A percentile compares a stretch with the other conserved stretches of the same genome.
Conservation (phyloP, 2,329 filamentous ascomycete genomes). For the Corinectria fuckeliana region DNA sequence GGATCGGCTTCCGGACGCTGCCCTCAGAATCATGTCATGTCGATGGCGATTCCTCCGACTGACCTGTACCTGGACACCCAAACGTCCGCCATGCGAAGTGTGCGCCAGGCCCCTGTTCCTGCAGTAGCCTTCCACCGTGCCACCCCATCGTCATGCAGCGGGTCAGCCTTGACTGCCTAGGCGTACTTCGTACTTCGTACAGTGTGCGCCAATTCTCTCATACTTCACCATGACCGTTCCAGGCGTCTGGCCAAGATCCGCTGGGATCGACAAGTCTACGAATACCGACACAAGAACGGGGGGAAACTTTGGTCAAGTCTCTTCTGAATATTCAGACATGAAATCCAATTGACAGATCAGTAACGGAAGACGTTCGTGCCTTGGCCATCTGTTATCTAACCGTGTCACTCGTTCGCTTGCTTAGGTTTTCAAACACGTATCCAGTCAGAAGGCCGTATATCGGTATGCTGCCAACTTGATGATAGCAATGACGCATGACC, state of each 20-base stretch:
- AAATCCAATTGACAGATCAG: neutral
- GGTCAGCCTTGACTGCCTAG: conserved; percentile 21
- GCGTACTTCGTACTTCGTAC: conserved; percentile 21
- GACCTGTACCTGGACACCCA: conserved; percentile 16
- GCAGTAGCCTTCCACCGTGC: conserved; percentile 34
- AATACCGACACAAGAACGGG: neutral
- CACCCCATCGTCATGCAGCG: conserved; percentile 36
- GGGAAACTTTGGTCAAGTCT: neutral
- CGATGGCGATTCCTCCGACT: conserved; percentile 16
- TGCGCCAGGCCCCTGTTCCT: conserved; percentile 36
- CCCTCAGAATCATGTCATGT: conserved; percentile 28
- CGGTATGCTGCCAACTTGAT: neutral
- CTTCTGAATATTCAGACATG: neutral
- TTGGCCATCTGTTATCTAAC: neutral
- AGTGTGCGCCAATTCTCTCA: neutral
- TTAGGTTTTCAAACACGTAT: neutral
- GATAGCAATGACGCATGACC: conserved; percentile 3
- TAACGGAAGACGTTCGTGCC: neutral
- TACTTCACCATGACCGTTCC: conserved; percentile 2
- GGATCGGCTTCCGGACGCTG: conserved; percentile 13
- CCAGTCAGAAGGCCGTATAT: neutral
- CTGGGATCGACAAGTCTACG: conserved; percentile 12
- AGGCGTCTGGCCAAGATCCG: neutral
- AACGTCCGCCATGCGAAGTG: conserved; percentile 23
- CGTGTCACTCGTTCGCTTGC: neutral